These are phyloP conservation scores for Durotheca rogersii DNA, from an alignment of 495 filamentous ascomycete genomes.

Conservation along the genomic window DNA sequence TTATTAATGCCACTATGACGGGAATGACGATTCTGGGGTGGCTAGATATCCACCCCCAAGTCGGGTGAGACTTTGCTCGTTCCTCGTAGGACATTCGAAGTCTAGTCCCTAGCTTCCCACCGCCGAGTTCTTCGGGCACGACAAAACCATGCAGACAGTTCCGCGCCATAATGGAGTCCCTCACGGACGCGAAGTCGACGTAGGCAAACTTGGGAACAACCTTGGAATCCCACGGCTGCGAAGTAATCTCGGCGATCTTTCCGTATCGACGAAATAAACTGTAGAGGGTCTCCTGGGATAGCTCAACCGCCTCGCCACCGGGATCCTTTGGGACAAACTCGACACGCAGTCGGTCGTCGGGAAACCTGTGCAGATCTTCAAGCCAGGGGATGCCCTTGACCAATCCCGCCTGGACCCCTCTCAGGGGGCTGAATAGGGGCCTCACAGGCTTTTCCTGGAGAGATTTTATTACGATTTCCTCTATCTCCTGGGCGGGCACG, in stretches of 20 bases:
- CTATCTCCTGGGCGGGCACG: conserved; percentile 59
- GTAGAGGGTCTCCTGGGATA: conserved; percentile 87
- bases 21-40: conserved; percentile 91
- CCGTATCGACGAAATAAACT: conserved; percentile 87
- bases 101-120: conserved; percentile 70
- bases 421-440: conserved; percentile 87
- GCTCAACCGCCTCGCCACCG: conserved; percentile 64
- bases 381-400: conserved; percentile 91
- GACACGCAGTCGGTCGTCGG: conserved; percentile 69
- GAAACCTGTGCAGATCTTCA: conserved; percentile 85
- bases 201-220: conserved; percentile 74
- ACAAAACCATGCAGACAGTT: conserved; percentile 90
- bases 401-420: conserved; percentile 62
- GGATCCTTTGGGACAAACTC: conserved; percentile 77
- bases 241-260: conserved; percentile 76
- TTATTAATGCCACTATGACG: conserved; percentile 71
- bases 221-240: conserved; percentile 82
- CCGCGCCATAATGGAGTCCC: conserved; percentile 79
- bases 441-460: conserved; percentile 70
- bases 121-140: conserved; percentile 61
- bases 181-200: conserved; percentile 68
- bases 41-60: conserved; percentile 84
- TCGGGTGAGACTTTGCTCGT: conserved; percentile 69
- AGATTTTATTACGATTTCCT: conserved; percentile 46
- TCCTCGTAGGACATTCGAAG: conserved; percentile 81